Percentiles rank a stretch among this genome's conserved stretches.
Conservation (phyloP, 1,284 basidiomycete genomes). For the Marasmius fiardii region DNA sequence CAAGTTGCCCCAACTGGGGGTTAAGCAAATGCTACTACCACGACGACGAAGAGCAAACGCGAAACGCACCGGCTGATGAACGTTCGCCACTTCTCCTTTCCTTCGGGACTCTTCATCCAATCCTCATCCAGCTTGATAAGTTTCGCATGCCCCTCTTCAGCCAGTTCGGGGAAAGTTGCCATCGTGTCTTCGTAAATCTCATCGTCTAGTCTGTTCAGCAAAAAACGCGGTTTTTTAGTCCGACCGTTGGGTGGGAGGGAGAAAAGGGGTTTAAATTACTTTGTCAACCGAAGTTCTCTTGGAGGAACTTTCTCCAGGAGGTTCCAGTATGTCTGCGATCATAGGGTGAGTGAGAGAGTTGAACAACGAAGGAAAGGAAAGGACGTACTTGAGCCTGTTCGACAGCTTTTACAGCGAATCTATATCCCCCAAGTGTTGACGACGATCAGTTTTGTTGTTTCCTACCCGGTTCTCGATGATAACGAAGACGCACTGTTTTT, state of each 20-base stretch:
- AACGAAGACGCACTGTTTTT: constrained; percentile 83
- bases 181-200: constrained; percentile 85
- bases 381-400: constrained; percentile 85
- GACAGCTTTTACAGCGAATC: constrained; percentile 95
- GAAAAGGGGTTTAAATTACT: constrained; percentile 42
- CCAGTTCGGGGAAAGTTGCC: constrained; percentile 82
- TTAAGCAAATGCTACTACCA: too few relatives aligned
- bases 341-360: constrained; percentile 11
- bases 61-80: constrained; percentile 83
- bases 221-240: constrained; percentile 20
- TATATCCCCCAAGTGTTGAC: constrained; percentile 25
- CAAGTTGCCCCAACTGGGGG: neutral
- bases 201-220: constrained; percentile 74
- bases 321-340: constrained; percentile 89
- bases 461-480: neutral
- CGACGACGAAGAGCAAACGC: neutral
- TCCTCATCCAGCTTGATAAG: constrained; percentile 85
- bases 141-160: constrained; percentile 58
- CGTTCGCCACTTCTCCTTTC: constrained; percentile 89
- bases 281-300: constrained; percentile 75
- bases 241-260: too few relatives aligned
- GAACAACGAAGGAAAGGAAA: too few relatives aligned
- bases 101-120: constrained; percentile 90
- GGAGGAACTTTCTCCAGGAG: constrained; percentile 84
- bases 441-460: neutral